Base-by-base conservation (phyloP, 2,329 filamentous ascomycete genomes). In the Colletotrichum tamarilloi region DNA sequence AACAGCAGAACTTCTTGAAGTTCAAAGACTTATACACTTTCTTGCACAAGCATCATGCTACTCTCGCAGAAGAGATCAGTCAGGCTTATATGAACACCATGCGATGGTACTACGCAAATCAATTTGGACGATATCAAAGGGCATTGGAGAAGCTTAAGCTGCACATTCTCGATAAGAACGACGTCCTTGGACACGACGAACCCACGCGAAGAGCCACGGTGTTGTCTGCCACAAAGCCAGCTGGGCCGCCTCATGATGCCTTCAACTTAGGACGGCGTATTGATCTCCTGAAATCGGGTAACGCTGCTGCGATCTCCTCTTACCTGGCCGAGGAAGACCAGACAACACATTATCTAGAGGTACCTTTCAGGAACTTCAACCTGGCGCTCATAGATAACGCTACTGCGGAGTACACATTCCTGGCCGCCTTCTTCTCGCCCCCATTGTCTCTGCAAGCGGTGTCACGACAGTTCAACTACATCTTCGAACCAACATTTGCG, bases 71-170 rank as follows among this genome's bases (percentile, higher is more conserved):
- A 66, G 94, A 99, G 82, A 97, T 99, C 76, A 92, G 92, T 9
- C 93, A 95, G 80, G 97, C 97, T 4, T 99, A 99, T 79, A 92
- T 97, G 85, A 98, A 98, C 81, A 99, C 97, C 0, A 99, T 99
- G 95, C 91, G 95, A 66, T 99, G 97, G 97, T 99, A 99, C 80
- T 98, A 98, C 80, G 85, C 93, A 66, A 97, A 93, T 76, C 94
- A 98, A 81, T 99, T 99, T 80, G 92, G 90, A 4, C 92, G 96
- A 42, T 99, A 99, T 81, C 91, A 93, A 75, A 92, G 92, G 77
- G 92, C 97, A 0, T 87, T 99, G 6, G 92, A 93, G 68, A 97
- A 95, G 81, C 88, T 99, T 73, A 96, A 94, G 79, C 82, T 98
- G 3, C 95, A 98, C 79, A 82, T 88, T 5, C 87, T 97, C 72